Base-by-base conservation (phyloP, 2,329 filamentous ascomycete species). In the Sclerotinia glacialis region DNA sequence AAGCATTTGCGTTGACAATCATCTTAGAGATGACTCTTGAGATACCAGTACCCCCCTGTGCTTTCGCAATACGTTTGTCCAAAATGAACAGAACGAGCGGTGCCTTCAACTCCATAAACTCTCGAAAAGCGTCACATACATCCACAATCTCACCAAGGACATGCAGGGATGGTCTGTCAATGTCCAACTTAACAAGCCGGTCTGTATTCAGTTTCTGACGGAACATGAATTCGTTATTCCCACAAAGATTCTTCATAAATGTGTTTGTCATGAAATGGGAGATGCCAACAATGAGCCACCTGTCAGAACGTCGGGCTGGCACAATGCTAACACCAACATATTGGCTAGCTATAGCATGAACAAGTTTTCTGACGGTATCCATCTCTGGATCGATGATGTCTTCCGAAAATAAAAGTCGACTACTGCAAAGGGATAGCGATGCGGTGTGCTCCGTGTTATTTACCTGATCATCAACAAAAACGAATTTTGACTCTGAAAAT, bases 281-380 rank as follows among this genome's bases (percentile, higher is more conserved):
- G 56, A 96, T 89, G 18, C 94, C 96, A 64, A 95, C 85, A 16
- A 94, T 89, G 26, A 96, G 87, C 95, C 95, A 99, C 64, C 88
- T 86, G 77, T 99, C 95, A 62, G 84, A 83, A 23, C 88, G 86
- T 50, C 89, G 87, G 74, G 93, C 91, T 0, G 95, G 89, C 58
- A 96, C 89, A 71, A 99, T 91, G 75, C 93, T 93, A 70, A 99
- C 89, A 21, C 95, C 95, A 70, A 95, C 91, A 90, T 94, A 99
- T 77, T 99, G 95, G 67, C 88, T 91, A 14, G 95, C 92, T 58
- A 98, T 82, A 0, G 93, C 89, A 76, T 95, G 90, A 11, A 96
- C 89, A 26, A 99, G 80, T 64, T 86, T 88, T 68, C 93, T 86
- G 5, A 92, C 96, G 14, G 90, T 89, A 40, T 92, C 87, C 72